Base-by-base conservation (phyloP, 139 green algal species). In the Picochlorum sp. region DNA sequence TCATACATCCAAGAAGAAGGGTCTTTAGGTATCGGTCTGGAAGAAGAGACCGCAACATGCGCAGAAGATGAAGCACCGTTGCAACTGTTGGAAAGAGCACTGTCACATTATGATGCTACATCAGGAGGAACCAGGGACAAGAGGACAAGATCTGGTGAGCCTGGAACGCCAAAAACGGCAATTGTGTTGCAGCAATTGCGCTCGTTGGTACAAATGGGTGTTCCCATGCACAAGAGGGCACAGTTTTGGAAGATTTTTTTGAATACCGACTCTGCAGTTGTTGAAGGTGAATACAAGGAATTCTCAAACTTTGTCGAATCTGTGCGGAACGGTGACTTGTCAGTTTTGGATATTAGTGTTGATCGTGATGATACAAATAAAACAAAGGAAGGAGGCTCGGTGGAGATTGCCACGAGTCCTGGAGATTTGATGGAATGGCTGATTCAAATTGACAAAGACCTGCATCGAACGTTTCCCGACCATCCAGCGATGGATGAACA, bases 371-470 rank as follows among this genome's bases (percentile, higher is more conserved):
- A 16, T 47, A 20, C 18, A 47, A n/a, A n/a, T 26, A n/a, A 47
- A n/a, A 5, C 16, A 47, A 14, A 16, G 37, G 20, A 18, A 45
- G 39, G 18, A 47, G 9, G 39, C 5, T 47, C 39, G 20, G 20
- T 16, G 10, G 39, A 47, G 1, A 0, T 26, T 5, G 8, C 10
- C 1, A 47, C 6, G 39, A 6, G 14, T n/a, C 12, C 7, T 26
- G 39, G 39, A 47, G 39, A 47, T 18, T 16, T 26, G 33, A 58
- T 50, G 13, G 59, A 76, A 26, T 89, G 76, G 76, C 67, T 79
- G 40, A 24, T 59, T 26, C 84, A 92, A 63, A 87, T 93, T 35
- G 84, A 91, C 50, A 92, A 92, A 60, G 86, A 94, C 62, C 64
- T 94, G 59, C 65, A 77, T 5, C 76, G 86, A 33, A 94, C 86